phyloP scores from a whole-genome alignment of 257 asterid species.

The Solanum rostratum region DNA sequence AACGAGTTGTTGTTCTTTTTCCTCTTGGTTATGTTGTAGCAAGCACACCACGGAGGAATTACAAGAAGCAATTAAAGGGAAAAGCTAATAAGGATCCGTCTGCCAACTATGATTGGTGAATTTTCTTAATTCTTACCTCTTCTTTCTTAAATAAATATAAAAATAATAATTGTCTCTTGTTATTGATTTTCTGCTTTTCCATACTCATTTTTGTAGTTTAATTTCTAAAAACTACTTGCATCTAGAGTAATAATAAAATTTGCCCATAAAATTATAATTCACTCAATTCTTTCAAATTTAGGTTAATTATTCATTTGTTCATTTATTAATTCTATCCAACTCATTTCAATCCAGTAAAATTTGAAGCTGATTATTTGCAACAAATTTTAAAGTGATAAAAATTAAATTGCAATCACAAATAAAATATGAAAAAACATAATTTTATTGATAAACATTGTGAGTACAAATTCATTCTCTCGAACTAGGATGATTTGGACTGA shows the following conservation, averaged over 20 bases:
- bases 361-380: no score
- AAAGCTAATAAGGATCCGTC: conserved; percentile 17
- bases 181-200: neutral
- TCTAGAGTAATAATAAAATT: neutral
- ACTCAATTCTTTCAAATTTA: no score
- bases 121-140: neutral
- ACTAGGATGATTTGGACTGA: no score
- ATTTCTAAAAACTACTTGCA: neutral
- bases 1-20: neutral
- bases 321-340: neutral
- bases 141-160: neutral
- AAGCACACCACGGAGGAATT: conserved; percentile 41
- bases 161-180: neutral
- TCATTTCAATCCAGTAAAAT: no score
- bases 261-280: no score
- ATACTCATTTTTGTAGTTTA: no score
- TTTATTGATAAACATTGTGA: no score
- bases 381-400: no score
- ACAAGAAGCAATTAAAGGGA: conserved; percentile 44
- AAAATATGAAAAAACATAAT: no score
- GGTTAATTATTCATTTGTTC: no score
- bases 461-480: no score
- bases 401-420: no score
- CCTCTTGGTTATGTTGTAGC: conserved; percentile 14
- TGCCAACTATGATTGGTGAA: conserved; percentile 52